Percentiles rank a stretch among this genome's conserved stretches.
These are phyloP conservation scores for Pezicula rhizophila DNA, from an alignment of 2,329 filamentous ascomycete genomes.

Conservation along the genomic window DNA sequence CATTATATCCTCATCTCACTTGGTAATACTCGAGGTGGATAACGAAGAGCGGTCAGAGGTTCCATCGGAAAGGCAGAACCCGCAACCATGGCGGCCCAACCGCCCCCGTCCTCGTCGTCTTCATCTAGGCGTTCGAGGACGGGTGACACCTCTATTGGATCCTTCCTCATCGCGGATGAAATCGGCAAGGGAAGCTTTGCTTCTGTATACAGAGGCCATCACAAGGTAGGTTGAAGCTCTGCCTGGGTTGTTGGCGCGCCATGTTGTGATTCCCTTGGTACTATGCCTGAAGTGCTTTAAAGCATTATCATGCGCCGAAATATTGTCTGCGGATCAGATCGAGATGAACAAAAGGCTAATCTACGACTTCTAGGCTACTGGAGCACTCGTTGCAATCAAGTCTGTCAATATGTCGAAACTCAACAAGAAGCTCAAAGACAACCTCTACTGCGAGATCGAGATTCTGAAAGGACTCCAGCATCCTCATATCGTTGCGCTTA, in stretches of 20 bases:
- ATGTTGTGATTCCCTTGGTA: no score
- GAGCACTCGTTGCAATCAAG: slow-evolving; percentile 88
- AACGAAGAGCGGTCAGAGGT: slow-evolving; percentile 10
- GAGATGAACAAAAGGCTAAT: slow-evolving; percentile 11
- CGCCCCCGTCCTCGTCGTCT: slow-evolving; percentile 33
- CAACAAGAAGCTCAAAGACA: slow-evolving; percentile 94
- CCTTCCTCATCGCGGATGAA: slow-evolving; percentile 74
- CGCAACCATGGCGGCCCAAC: slow-evolving; percentile 33
- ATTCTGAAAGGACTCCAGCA: slow-evolving; percentile 92
- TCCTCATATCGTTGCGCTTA: slow-evolving; percentile 92
- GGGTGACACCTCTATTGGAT: slow-evolving; percentile 54
- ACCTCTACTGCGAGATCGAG: slow-evolving; percentile 89
- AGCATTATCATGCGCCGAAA: no score
- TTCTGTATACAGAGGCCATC: slow-evolving; percentile 81
- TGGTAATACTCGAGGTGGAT: slow-evolving; percentile 23
- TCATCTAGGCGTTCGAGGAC: slow-evolving; percentile 32
- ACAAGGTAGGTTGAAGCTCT: slow-evolving; percentile 58
- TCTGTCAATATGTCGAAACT: slow-evolving; percentile 86
- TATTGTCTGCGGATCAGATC: not conserved
- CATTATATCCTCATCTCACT: slow-evolving; percentile 27
- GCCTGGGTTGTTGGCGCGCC: not conserved
- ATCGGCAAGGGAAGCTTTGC: slow-evolving; percentile 98
- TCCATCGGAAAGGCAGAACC: slow-evolving; percentile 10
- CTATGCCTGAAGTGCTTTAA: not conserved
- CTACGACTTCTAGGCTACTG: slow-evolving; percentile 54